These are phyloP conservation scores for Haberlea rhodopensis DNA, from an alignment of 257 asterid genomes.

Conservation along the genomic window DNA sequence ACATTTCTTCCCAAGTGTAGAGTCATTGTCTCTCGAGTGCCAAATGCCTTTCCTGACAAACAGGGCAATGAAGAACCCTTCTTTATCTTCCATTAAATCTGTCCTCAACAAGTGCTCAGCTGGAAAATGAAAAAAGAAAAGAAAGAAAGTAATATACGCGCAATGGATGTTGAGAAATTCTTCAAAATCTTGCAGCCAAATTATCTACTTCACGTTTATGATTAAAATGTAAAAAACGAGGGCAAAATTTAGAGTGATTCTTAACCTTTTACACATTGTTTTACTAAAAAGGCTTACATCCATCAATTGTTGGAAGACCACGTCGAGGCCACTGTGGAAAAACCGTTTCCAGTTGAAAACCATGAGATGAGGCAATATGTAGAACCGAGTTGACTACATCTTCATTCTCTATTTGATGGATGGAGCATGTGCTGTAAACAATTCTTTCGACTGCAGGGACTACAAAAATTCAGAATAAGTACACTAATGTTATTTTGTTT, in stretches of 20 bases:
- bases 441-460: constrained; percentile 86
- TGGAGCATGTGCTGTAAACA: constrained; percentile 92
- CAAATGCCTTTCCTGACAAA: constrained; percentile 41
- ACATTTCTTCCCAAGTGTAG: background rate
- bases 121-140: constrained; percentile 24
- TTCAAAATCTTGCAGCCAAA: too few relatives aligned
- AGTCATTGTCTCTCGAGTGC: background rate
- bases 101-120: constrained; percentile 73
- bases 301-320: constrained; percentile 73
- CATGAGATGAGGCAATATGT: constrained; percentile 65
- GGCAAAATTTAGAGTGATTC: background rate
- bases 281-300: constrained; percentile 54
- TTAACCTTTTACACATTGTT: background rate
- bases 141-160: background rate
- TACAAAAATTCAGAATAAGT: constrained; percentile 25
- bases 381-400: constrained; percentile 68
- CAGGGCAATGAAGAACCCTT: constrained; percentile 60
- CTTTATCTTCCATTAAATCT: constrained; percentile 57
- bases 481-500: background rate
- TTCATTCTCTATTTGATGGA: constrained; percentile 83
- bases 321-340: constrained; percentile 86
- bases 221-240: too few relatives aligned
- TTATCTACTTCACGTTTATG: background rate
- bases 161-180: background rate
- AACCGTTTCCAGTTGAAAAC: constrained; percentile 59